Percentiles rank a stretch among this genome's conserved stretches.
Conservation (phyloP, 805 yeast genomes). For the Candida patagonica region DNA sequence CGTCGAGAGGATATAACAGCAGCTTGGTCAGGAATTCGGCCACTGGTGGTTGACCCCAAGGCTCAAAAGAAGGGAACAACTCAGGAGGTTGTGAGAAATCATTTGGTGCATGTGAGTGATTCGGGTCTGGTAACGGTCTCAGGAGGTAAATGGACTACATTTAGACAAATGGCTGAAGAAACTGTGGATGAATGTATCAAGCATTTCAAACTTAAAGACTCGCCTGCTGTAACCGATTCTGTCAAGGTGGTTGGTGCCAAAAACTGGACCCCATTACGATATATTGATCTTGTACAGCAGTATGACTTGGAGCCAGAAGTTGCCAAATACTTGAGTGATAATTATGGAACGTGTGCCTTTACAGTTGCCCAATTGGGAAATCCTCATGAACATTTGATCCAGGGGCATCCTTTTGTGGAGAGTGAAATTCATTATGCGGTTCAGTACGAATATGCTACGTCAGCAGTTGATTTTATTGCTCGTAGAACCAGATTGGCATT, state of each 20-base stretch:
- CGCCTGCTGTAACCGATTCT: slow-evolving; percentile 29
- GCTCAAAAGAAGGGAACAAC: slow-evolving; percentile 43
- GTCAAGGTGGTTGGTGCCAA: slow-evolving; percentile 71
- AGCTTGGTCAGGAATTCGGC: slow-evolving; percentile 97
- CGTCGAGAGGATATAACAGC: slow-evolving; percentile 83
- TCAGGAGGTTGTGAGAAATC: slow-evolving; percentile 86
- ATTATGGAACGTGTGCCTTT: slow-evolving; percentile 80
- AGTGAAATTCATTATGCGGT: slow-evolving; percentile 83
- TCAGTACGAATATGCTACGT: slow-evolving; percentile 74
- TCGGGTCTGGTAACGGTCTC: slow-evolving; percentile 80
- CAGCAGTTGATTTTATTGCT: slow-evolving; percentile 82
- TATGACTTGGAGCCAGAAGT: slow-evolving; percentile 63
- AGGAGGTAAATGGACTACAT: slow-evolving; percentile 98
- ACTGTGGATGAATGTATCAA: slow-evolving; percentile 67
- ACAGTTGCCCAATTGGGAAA: slow-evolving; percentile 51
- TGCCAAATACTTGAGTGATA: slow-evolving; percentile 73
- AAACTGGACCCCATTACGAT: slow-evolving; percentile 61
- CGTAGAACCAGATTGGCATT: slow-evolving; percentile 92
- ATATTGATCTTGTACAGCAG: slow-evolving; percentile 72
- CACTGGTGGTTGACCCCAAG: slow-evolving; percentile 71
- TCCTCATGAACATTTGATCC: slow-evolving; percentile 26
- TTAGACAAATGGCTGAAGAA: slow-evolving; percentile 96
- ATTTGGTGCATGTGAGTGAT: slow-evolving; percentile 61
- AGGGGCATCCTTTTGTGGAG: slow-evolving; percentile 74
- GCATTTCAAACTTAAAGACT: slow-evolving; percentile 36